phyloP scores from a whole-genome alignment of 352 stramenopile genomes.

The Peronospora belbahrii region DNA sequence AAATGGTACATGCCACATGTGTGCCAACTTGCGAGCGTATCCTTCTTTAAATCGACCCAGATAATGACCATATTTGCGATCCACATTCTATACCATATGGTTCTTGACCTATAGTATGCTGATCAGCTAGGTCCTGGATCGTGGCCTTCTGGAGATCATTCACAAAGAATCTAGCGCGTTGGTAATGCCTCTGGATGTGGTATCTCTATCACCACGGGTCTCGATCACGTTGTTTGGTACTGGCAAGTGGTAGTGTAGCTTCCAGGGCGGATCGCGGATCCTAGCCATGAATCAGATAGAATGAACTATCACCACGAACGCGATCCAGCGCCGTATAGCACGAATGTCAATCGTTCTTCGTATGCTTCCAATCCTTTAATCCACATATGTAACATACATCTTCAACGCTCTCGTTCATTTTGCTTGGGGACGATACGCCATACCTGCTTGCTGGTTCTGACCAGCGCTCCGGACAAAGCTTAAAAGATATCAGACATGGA shows the following conservation, averaged over 20 bases:
- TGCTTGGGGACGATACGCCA: slow-evolving; percentile 1
- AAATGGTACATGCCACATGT: slow-evolving; percentile 6
- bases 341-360: slow-evolving; percentile 2
- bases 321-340: slow-evolving; percentile 1
- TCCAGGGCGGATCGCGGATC: no score
- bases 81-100: not conserved
- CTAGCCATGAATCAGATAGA: slow-evolving; percentile 1
- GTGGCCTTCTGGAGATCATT: not conserved
- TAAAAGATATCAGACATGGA: slow-evolving; percentile 6
- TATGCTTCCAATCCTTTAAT: slow-evolving; percentile 8
- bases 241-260: not conserved
- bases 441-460: not conserved
- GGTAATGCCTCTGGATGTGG: slow-evolving; percentile 3
- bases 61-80: not conserved
- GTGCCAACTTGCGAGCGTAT: slow-evolving; percentile 18
- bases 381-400: slow-evolving; percentile 4
- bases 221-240: not conserved
- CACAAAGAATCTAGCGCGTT: not conserved
- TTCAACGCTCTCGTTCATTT: not conserved
- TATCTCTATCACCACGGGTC: not conserved
- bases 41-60: slow-evolving; percentile 2
- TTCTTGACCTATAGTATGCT: not conserved
- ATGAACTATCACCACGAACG: not conserved
- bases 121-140: not conserved
- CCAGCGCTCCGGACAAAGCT: not conserved